Evolutionary conservation across 2,329 filamentous ascomycete species (phyloP), one percentile per base, ranked within the genome.

Genomic region (Penicillium sp.): DNA sequence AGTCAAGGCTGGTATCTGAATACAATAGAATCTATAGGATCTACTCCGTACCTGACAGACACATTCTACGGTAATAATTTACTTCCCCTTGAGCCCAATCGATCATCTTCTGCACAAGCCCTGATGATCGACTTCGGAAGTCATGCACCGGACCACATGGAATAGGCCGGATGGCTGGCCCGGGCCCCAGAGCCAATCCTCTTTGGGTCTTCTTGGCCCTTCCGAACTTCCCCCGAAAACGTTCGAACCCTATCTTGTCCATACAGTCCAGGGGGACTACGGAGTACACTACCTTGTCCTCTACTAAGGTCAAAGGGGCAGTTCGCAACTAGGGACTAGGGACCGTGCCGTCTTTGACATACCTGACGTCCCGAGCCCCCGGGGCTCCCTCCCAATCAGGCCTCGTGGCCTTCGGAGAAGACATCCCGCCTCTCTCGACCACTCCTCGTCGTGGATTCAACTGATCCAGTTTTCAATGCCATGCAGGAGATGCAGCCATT

Each of bases 61-160:
- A 18, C 18, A 18, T 18, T 18, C 18, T 18, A 18, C 18, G 18
- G 18, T 18, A 18, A 18, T 18, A 18, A 18, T 18, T 18, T 18
- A 18, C 18, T 18, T 18, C 18, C 18, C 18, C 18, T 18, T 18
- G 18, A 18, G 18, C 18, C 24, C 24, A 7, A 14, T 34, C 32
- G 32, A 11, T 34, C 53, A 41, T 40, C 48, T 54, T 45, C 46
- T 58, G 56, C 58, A 53, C 50, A 53, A 57, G 59, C 57, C 54
- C 50, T 56, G 57, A 62, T 55, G 61, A 65, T 63, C 61, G 62
- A 56, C 61, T 51, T 62, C 62, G 62, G 62, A 61, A 65, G 47
- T 34, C 48, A 49, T 53, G 61, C 61, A 63, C 62, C 60, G 61
- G 62, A 62, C 61, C 62, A 65, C 62, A 63, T 65, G 62, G 62